phyloP scores from a whole-genome alignment of 2,329 filamentous ascomycete species.

The Alternaria consortialis region DNA sequence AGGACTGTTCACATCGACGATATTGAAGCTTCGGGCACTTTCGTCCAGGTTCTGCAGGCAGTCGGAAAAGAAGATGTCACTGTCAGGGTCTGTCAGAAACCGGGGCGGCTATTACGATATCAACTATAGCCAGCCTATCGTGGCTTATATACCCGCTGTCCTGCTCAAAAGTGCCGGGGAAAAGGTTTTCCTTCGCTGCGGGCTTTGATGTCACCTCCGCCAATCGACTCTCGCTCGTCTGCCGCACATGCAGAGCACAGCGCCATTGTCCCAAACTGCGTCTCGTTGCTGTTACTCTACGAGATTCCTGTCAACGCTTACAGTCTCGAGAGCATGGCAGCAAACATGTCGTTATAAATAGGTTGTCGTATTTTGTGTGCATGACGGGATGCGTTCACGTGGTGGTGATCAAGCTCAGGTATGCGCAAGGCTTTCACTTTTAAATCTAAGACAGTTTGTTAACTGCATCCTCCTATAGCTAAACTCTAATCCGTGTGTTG shows the following conservation, averaged over 20 bases:
- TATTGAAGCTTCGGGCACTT: not conserved
- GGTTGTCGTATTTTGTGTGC: no score
- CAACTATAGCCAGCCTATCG: not conserved
- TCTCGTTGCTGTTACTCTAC: slow-evolving; percentile 1
- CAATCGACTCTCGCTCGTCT: slow-evolving; percentile 3
- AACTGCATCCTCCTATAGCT: no score
- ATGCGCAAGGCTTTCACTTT: not conserved
- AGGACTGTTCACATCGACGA: not conserved
- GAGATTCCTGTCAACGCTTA: not conserved
- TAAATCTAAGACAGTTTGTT: not conserved
- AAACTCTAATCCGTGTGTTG: not conserved
- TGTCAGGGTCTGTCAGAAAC: not conserved
- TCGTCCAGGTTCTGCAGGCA: not conserved
- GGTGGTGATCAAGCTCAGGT: no score
- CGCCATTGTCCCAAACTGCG: not conserved
- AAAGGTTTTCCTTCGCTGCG: slow-evolving; percentile 1
- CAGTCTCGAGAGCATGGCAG: not conserved
- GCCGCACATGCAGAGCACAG: slow-evolving; percentile 2
- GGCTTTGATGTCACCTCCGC: not conserved
- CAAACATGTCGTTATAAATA: not conserved
- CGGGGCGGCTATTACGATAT: not conserved
- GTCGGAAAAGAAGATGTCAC: not conserved
- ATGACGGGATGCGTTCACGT: no score
- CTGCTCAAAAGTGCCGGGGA: not conserved
- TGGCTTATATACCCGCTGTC: not conserved